Evolutionary conservation across 2,329 filamentous ascomycete species (phyloP).

Genomic region (Beauveria bassiana): DNA sequence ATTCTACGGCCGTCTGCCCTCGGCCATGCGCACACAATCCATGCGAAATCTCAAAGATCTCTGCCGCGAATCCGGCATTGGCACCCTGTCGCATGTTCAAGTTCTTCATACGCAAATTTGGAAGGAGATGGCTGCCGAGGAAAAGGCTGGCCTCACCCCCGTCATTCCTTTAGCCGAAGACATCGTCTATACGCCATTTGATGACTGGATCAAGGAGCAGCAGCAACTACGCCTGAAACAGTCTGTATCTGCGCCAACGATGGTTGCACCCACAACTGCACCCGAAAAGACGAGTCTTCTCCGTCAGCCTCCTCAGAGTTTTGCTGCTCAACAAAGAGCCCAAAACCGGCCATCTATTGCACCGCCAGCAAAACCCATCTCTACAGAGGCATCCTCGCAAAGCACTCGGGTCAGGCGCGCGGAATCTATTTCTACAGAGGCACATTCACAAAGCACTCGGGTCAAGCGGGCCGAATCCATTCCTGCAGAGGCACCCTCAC

Average conservation of each 20-base stretch:
- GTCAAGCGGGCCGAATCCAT: background rate
- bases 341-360: slow-evolving; percentile 38
- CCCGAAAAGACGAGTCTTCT: slow-evolving; percentile 34
- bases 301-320: slow-evolving; percentile 53
- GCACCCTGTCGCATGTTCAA: slow-evolving; percentile 42
- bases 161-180: slow-evolving; percentile 54
- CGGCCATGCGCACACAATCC: slow-evolving; percentile 38
- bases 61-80: slow-evolving; percentile 51
- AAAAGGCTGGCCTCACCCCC: slow-evolving; percentile 57
- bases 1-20: slow-evolving; percentile 45
- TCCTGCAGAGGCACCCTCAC: too few relatives aligned
- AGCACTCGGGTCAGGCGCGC: slow-evolving; percentile 20
- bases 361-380: slow-evolving; percentile 19
- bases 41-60: slow-evolving; percentile 47
- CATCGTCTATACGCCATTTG: slow-evolving; percentile 57
- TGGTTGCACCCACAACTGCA: slow-evolving; percentile 16
- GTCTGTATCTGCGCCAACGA: slow-evolving; percentile 22
- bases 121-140: slow-evolving; percentile 61
- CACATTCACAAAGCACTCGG: too few relatives aligned
- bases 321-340: slow-evolving; percentile 57
- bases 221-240: slow-evolving; percentile 28
- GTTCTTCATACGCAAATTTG: slow-evolving; percentile 49
- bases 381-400: slow-evolving; percentile 21
- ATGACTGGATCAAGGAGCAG: slow-evolving; percentile 52
- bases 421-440: too few relatives aligned